Evolutionary conservation across 192 early-diverging fungal species (phyloP), one percentile per base, ranked within the genome.

Genomic region (Piromyces sp.): DNA sequence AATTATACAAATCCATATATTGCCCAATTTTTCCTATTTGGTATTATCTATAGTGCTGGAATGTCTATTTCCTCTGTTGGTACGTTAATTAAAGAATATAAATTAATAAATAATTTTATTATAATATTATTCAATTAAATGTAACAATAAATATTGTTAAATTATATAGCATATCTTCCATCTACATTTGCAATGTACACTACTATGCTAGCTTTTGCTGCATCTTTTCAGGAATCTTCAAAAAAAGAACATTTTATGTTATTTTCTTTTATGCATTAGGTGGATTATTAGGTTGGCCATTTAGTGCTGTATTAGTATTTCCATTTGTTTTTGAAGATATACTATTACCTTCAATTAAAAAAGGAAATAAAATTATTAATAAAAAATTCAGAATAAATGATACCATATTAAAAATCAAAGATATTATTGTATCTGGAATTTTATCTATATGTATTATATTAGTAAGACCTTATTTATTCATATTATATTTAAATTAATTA

Each of bases 131-230:
- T n/a, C n/a, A n/a, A n/a, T n/a, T n/a, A n/a, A n/a, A n/a, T n/a
- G n/a, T n/a, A n/a, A n/a, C n/a, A n/a, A 29, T 80, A 30, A 37
- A 84, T 82, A 37, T 29, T 30, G 13, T 40, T 33, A 33, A 1
- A 78, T 38, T 30, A 14, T n/a, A 30, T 29, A 87, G 95, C 96
- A 30, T 92, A 91, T 84, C 86, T 99, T 33, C 97, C 97, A 0
- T 96, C 96, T 16, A 90, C 94, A 30, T 97, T 97, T 88, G 92
- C 95, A 78, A 99, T 98, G 97, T 93, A 91, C 82, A 84, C 89
- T n/a, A 87, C 90, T 13, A 93, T 92, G 82, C 82, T 97, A 37
- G 95, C 95, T 3, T 91, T 92, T 51, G 91, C 94, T 5, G 85
- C 89, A 14, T 90, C 89, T 19, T 88, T 99, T 30, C 80, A 83